Evolutionary conservation across 306 rosid genomes (phyloP).

Genomic region (Inga leiocalycina): DNA sequence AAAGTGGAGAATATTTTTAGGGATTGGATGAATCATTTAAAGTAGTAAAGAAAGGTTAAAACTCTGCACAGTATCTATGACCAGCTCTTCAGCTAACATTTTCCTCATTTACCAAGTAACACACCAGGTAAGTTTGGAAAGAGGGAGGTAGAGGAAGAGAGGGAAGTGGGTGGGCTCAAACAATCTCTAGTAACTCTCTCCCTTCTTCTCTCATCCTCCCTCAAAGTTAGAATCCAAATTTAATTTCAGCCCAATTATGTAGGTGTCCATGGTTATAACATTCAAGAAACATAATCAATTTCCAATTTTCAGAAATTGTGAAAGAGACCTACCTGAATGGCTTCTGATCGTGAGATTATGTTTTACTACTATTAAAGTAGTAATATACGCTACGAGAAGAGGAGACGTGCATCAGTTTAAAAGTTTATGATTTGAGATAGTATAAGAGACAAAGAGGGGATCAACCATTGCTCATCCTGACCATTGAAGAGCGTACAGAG

Average conservation of each 20-base stretch:
- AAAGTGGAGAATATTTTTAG: too few species aligned
- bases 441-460: slow-evolving; percentile 8
- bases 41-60: slow-evolving; percentile 12
- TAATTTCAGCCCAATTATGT: not conserved
- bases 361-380: slow-evolving; percentile 15
- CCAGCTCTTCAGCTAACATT: not conserved
- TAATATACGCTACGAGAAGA: not conserved
- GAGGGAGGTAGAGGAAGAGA: not conserved
- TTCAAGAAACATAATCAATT: slow-evolving; percentile 22
- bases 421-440: slow-evolving; percentile 6
- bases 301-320: slow-evolving; percentile 14
- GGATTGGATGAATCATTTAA: too few species aligned
- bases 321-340: slow-evolving; percentile 3
- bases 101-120: not conserved
- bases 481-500: not conserved
- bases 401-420: slow-evolving; percentile 4
- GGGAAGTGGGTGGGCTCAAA: not conserved
- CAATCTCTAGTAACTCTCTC: not conserved
- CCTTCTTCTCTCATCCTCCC: not conserved
- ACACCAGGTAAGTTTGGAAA: not conserved
- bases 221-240: not conserved
- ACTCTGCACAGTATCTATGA: not conserved
- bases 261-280: not conserved
- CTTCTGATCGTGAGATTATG: slow-evolving; percentile 10
- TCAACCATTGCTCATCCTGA: not conserved